Percentiles rank a stretch among this genome's conserved stretches.
Evolutionary conservation across 805 yeast species (phyloP).

Genomic region (Saccharomyces paradoxus): DNA sequence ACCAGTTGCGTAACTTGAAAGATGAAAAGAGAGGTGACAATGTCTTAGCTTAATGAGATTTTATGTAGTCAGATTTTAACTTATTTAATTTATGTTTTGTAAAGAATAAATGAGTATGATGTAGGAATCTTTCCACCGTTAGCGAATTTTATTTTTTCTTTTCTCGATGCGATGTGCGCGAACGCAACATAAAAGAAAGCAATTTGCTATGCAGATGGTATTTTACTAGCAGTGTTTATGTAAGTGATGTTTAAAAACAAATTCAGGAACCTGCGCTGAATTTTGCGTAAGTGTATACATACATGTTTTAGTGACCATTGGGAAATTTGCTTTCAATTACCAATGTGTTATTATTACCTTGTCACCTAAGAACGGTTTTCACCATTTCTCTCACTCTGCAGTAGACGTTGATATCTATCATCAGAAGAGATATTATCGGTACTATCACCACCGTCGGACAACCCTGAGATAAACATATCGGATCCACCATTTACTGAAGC

Average conservation of each 20-base stretch:
- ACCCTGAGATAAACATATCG: not conserved
- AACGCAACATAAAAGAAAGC: not conserved
- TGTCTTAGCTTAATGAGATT: slow-evolving; percentile 26
- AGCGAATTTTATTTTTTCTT: not conserved
- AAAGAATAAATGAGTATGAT: not conserved
- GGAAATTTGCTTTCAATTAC: not conserved
- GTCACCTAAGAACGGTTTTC: not conserved
- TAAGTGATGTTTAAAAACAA: not conserved
- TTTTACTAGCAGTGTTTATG: not conserved
- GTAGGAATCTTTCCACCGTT: not conserved
- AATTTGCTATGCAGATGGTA: not conserved
- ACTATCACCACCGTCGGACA: slow-evolving; percentile 4
- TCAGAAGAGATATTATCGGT: slow-evolving; percentile 8
- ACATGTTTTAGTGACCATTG: not conserved
- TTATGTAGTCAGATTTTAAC: slow-evolving; percentile 2
- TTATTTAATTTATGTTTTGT: not conserved
- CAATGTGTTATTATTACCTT: not conserved
- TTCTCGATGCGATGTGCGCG: not conserved
- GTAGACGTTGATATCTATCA: slow-evolving; percentile 13
- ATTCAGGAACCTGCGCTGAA: not conserved
- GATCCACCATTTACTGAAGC: not conserved
- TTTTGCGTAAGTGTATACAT: not conserved
- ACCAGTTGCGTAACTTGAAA: slow-evolving; percentile 59
- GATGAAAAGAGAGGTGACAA: slow-evolving; percentile 71
- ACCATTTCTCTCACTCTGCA: slow-evolving; percentile 13